phyloP scores from a whole-genome alignment of 768 basidiomycete genomes.

The Tylopilus rubrobrunneus region DNA sequence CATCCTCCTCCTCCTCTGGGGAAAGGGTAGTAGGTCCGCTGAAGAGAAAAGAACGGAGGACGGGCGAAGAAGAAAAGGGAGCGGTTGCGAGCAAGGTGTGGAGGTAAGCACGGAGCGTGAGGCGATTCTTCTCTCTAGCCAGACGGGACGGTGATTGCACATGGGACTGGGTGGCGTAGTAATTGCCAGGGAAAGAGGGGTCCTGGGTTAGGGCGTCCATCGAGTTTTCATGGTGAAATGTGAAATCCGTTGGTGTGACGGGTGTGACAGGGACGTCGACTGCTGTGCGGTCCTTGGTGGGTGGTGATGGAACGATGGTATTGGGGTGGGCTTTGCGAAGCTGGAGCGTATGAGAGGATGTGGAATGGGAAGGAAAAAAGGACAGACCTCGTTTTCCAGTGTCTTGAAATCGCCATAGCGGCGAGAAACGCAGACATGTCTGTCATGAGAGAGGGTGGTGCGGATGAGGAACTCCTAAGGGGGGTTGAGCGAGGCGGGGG shows the following conservation, averaged over 20 bases:
- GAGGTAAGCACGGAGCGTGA: slow-evolving; percentile 93
- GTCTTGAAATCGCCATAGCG: slow-evolving; percentile 95
- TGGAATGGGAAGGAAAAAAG: not conserved
- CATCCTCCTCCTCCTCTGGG: slow-evolving; percentile 75
- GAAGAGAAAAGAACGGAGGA: slow-evolving; percentile 81
- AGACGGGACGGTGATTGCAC: slow-evolving; percentile 38
- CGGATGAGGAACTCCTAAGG: slow-evolving; percentile 91
- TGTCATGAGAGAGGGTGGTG: slow-evolving; percentile 62
- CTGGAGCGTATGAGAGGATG: slow-evolving; percentile 38
- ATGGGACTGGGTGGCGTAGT: not conserved
- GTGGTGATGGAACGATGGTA: slow-evolving; percentile 76
- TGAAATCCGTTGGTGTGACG: slow-evolving; percentile 1
- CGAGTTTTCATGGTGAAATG: not conserved
- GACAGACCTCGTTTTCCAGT: slow-evolving; percentile 72
- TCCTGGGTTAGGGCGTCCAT: slow-evolving; percentile 55
- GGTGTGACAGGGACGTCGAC: slow-evolving; percentile 43
- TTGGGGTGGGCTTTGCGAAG: slow-evolving; percentile 85
- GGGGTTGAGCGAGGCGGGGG: not conserved
- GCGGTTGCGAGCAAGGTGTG: slow-evolving; percentile 69
- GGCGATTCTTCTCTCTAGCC: slow-evolving; percentile 88
- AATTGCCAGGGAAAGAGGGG: slow-evolving; percentile 62
- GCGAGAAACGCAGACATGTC: slow-evolving; percentile 84
- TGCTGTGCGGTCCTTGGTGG: slow-evolving; percentile 81
- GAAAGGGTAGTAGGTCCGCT: slow-evolving; percentile 68
- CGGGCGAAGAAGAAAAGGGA: slow-evolving; percentile 77